These are phyloP conservation scores for Xylariomycetidae sp. DNA, from an alignment of 2,329 filamentous ascomycete species.

Conservation along the genomic window DNA sequence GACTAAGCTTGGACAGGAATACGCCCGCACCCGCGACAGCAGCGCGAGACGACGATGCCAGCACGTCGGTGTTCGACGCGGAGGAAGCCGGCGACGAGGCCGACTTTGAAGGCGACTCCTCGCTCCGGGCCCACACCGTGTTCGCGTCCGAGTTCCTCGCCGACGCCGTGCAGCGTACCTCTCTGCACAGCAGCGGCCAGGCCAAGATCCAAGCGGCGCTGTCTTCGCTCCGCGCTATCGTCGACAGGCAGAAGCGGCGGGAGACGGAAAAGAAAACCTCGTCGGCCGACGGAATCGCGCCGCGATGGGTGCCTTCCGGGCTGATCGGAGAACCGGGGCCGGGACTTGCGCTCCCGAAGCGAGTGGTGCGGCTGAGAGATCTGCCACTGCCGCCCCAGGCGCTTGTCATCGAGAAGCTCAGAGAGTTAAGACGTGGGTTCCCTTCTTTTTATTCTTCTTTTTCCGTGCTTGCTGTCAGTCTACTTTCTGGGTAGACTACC, in stretches of 20 bases:
- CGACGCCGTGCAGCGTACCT: conserved; percentile 35
- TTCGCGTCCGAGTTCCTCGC: conserved; percentile 42
- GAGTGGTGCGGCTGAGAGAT: conserved; percentile 43
- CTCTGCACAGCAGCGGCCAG: conserved; percentile 34
- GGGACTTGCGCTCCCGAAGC: conserved; percentile 31
- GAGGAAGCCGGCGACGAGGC: conserved; percentile 45
- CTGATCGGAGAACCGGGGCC: conserved; percentile 7
- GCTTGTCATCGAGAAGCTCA: conserved; percentile 43
- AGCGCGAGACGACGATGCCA: conserved; percentile 37
- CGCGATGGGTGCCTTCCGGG: not conserved
- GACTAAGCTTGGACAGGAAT: too few species aligned
- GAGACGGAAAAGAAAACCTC: too few species aligned
- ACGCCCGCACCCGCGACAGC: too few species aligned
- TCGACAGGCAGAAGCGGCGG: conserved; percentile 43
- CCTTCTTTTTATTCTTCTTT: not conserved
- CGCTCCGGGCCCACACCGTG: conserved; percentile 39
- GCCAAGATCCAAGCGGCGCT: conserved; percentile 51
- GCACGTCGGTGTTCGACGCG: conserved; percentile 48
- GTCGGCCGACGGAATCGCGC: not conserved
- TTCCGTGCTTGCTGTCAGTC: too few species aligned
- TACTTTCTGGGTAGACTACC: too few species aligned
- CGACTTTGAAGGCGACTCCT: conserved; percentile 39
- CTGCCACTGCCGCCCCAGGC: conserved; percentile 51
- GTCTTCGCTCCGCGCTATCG: conserved; percentile 47
- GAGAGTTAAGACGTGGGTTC: conserved; percentile 40